Conservation (phyloP, 2,329 filamentous ascomycete species). For the Fusarium sp. region DNA sequence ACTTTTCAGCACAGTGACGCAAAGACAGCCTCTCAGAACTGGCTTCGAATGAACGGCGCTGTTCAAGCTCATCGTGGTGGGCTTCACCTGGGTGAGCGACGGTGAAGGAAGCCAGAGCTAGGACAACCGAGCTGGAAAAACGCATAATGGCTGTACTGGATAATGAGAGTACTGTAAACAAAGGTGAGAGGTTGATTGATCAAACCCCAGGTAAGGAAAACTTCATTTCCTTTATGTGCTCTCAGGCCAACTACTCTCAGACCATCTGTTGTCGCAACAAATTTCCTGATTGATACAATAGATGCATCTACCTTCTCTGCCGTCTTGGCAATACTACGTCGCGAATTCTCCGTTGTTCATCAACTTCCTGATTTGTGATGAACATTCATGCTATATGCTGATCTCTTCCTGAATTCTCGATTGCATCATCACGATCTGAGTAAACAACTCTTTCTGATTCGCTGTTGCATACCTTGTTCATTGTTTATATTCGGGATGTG, state of each 20-base stretch:
- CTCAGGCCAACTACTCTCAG: not conserved
- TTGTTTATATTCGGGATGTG: slow-evolving; percentile 5
- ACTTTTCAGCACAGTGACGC: slow-evolving; percentile 57
- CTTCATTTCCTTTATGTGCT: not conserved
- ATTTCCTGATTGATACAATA: not conserved
- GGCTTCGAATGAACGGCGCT: slow-evolving; percentile 1
- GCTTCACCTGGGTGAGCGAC: slow-evolving; percentile 9
- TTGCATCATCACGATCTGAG: not conserved
- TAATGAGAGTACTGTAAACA: not conserved
- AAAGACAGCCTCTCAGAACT: slow-evolving; percentile 48
- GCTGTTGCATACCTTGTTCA: not conserved
- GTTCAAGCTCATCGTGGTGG: slow-evolving; percentile 4
- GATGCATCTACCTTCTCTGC: not conserved
- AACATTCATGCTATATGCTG: not conserved
- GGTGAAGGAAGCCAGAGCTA: not conserved
- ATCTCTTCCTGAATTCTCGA: not conserved
- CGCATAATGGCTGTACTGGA: not conserved
- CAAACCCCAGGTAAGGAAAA: rapidly evolving
- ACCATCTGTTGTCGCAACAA: not conserved
- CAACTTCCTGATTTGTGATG: not conserved
- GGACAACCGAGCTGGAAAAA: not conserved
- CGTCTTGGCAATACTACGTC: slow-evolving; percentile 13
- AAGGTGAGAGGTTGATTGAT: not conserved
- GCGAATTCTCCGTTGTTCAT: not conserved
- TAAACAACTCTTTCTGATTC: slow-evolving; percentile 2